phyloP scores from a whole-genome alignment of 2,329 filamentous ascomycete species.

The Teratosphaeria viscida region DNA sequence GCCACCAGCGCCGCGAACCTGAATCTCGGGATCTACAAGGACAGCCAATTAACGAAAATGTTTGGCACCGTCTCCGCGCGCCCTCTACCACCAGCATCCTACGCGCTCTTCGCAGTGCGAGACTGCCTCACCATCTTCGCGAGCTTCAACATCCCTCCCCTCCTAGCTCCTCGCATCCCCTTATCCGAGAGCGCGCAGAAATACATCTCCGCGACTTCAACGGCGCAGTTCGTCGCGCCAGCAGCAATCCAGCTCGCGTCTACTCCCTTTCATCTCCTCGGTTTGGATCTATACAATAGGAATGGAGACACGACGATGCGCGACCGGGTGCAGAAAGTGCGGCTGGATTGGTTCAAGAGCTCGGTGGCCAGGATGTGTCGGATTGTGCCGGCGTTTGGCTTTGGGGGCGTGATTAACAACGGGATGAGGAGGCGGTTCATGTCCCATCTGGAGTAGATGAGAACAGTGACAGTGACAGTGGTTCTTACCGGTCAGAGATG shows the following conservation, averaged over 20 bases:
- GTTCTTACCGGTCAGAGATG: not conserved
- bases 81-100: slow-evolving; percentile 58
- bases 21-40: slow-evolving; percentile 78
- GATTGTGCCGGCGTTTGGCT: slow-evolving; percentile 80
- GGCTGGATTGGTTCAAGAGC: slow-evolving; percentile 65
- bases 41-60: slow-evolving; percentile 71
- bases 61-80: slow-evolving; percentile 54
- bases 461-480: not conserved
- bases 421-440: slow-evolving; percentile 60
- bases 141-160: slow-evolving; percentile 76
- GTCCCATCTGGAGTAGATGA: slow-evolving; percentile 42
- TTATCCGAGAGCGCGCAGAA: slow-evolving; percentile 36
- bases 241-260: slow-evolving; percentile 68
- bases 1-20: slow-evolving; percentile 76
- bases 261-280: slow-evolving; percentile 76
- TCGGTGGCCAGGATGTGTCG: slow-evolving; percentile 66
- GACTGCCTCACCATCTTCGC: slow-evolving; percentile 88
- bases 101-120: slow-evolving; percentile 67
- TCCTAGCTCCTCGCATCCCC: slow-evolving; percentile 60
- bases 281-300: slow-evolving; percentile 78
- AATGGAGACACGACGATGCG: slow-evolving; percentile 37
- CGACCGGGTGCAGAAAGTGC: slow-evolving; percentile 58
- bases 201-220: slow-evolving; percentile 35
- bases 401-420: slow-evolving; percentile 77
- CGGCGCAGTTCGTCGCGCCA: slow-evolving; percentile 72